Conservation (phyloP, 2,329 filamentous ascomycete species). For the Tolypocladium album region DNA sequence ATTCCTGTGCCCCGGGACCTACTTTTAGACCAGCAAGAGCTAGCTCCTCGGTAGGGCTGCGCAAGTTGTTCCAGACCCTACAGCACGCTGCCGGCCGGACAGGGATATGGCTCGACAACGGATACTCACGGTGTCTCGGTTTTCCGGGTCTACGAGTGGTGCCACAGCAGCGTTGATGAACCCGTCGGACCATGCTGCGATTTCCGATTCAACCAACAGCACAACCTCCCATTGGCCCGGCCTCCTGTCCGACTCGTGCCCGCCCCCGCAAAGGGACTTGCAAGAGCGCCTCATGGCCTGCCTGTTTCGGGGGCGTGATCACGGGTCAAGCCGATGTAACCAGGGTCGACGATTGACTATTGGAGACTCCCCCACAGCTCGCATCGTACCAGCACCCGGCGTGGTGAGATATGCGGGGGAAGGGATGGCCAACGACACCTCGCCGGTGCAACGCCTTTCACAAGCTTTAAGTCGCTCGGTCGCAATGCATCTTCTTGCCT, state of each 20-base stretch:
- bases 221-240: not conserved
- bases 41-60: not conserved
- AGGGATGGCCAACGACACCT: not conserved
- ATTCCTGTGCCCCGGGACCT: too few species aligned
- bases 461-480: not conserved
- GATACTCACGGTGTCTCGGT: not conserved
- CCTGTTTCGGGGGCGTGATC: not conserved
- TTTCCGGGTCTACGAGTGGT: not conserved
- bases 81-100: not conserved
- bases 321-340: slow-evolving; percentile 2
- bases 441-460: not conserved
- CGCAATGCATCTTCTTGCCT: not conserved
- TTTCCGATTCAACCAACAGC: not conserved
- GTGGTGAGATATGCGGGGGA: not conserved
- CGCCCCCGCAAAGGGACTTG: not conserved
- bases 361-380: not conserved
- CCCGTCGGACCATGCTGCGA: not conserved
- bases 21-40: not conserved
- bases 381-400: not conserved
- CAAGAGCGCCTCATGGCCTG: not conserved
- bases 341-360: not conserved
- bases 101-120: not conserved
- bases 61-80: not conserved
- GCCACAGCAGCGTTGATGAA: not conserved
- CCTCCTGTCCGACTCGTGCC: not conserved